A percentile compares a stretch with the other conserved stretches of the same genome.
phyloP scores from a whole-genome alignment of 257 asterid genomes.

The Rauvolfia tetraphylla region DNA sequence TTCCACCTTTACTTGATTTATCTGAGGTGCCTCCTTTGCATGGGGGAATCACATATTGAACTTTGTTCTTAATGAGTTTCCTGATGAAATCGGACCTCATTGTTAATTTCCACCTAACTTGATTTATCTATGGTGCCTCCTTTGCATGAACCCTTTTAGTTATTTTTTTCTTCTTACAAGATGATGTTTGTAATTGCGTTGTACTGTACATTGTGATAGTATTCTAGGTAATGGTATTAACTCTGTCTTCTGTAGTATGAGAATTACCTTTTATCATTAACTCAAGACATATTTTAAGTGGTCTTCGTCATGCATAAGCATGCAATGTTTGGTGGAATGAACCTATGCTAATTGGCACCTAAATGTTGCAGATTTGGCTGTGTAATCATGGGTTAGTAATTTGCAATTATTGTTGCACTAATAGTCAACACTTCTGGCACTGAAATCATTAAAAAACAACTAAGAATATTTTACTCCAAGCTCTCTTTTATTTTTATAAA shows the following conservation, averaged over 20 bases:
- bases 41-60: background rate
- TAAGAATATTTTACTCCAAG: no score
- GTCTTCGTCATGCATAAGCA: background rate
- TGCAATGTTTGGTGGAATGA: background rate
- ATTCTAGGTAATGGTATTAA: background rate
- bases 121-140: background rate
- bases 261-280: background rate
- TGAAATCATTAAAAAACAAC: no score
- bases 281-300: background rate
- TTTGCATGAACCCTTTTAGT: no score
- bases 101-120: background rate
- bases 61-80: background rate
- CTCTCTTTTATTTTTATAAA: no score
- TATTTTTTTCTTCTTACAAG: no score
- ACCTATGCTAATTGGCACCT: background rate
- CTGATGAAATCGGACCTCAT: background rate
- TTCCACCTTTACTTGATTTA: background rate
- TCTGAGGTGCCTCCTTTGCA: background rate
- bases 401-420: background rate
- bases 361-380: background rate
- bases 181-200: no score
- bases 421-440: background rate
- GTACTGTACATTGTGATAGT: background rate
- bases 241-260: background rate
- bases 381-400: background rate